Conservation (phyloP, 805 yeast genomes). For the Metschnikowia santaceciliae region DNA sequence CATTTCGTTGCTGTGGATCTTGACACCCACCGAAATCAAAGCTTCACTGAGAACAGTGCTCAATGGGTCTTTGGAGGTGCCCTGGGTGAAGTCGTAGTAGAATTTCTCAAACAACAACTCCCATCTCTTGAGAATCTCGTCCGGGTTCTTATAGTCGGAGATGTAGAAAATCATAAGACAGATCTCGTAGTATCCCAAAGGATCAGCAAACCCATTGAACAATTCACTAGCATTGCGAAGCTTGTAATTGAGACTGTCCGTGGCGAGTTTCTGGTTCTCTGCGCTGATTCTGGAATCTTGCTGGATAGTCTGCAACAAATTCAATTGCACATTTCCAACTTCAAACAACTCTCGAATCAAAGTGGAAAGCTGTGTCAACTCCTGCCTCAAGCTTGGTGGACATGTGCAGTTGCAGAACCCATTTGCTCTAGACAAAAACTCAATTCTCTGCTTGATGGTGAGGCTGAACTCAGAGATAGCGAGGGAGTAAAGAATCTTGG, state of each 20-base stretch:
- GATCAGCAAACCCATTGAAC: slow-evolving; percentile 83
- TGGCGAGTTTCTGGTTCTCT: slow-evolving; percentile 48
- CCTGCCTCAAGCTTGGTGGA: slow-evolving; percentile 71
- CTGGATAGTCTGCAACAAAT: slow-evolving; percentile 47
- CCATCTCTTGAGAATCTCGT: slow-evolving; percentile 82
- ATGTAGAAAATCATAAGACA: slow-evolving; percentile 74
- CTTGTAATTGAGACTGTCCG: slow-evolving; percentile 54
- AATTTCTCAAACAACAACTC: slow-evolving; percentile 58
- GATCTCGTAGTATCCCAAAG: slow-evolving; percentile 80
- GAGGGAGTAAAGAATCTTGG: slow-evolving; percentile 64
- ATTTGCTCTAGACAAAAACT: slow-evolving; percentile 84
- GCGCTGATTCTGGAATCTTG: slow-evolving; percentile 48
- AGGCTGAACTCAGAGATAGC: slow-evolving; percentile 72
- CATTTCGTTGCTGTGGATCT: slow-evolving; percentile 62
- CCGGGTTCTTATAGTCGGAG: slow-evolving; percentile 80
- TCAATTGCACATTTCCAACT: slow-evolving; percentile 82
- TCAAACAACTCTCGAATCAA: slow-evolving; percentile 76
- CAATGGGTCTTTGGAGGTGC: slow-evolving; percentile 29
- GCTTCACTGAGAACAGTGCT: slow-evolving; percentile 35
- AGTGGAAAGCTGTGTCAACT: slow-evolving; percentile 65
- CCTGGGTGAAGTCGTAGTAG: slow-evolving; percentile 29
- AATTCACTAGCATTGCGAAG: slow-evolving; percentile 72
- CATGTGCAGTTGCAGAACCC: slow-evolving; percentile 87
- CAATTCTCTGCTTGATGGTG: slow-evolving; percentile 70
- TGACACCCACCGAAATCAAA: slow-evolving; percentile 54